Conservation (phyloP, 1,139 yeast species). For the Pneumocystis murina region DNA sequence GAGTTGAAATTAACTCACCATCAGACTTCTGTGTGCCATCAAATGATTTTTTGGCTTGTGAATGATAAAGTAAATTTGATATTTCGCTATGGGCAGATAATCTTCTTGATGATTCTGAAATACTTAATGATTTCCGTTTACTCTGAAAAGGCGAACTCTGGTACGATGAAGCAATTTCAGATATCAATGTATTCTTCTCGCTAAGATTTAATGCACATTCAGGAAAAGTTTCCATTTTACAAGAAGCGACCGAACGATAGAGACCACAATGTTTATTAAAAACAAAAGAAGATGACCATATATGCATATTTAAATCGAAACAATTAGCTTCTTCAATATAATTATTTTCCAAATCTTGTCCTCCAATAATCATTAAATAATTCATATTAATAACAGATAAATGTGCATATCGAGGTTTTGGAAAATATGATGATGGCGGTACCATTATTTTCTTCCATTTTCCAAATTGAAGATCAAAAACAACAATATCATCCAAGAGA, state of each 20-base stretch:
- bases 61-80: not conserved
- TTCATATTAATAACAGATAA: conserved; percentile 12
- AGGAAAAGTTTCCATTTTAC: not conserved
- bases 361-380: conserved; percentile 14
- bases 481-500: conserved; percentile 11
- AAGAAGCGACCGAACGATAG: conserved; percentile 13
- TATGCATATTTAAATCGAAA: conserved; percentile 10
- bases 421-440: not conserved
- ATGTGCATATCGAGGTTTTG: conserved; percentile 16
- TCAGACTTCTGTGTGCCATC: not conserved
- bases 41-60: not conserved
- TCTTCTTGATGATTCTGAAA: not conserved
- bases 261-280: conserved; percentile 13
- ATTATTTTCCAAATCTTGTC: conserved; percentile 15
- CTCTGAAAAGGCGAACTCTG: not conserved
- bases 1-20: not conserved
- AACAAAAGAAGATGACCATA: conserved; percentile 11
- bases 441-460: conserved; percentile 1
- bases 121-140: not conserved
- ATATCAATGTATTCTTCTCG: not conserved
- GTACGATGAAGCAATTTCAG: not conserved
- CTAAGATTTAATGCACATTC: not conserved
- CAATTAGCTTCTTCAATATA: conserved; percentile 13
- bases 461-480: conserved; percentile 8
- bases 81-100: not conserved